Evolutionary conservation across 495 filamentous ascomycete species (phyloP), one percentile per base, ranked within the genome.

Genomic region (Penicilliopsis zonata): DNA sequence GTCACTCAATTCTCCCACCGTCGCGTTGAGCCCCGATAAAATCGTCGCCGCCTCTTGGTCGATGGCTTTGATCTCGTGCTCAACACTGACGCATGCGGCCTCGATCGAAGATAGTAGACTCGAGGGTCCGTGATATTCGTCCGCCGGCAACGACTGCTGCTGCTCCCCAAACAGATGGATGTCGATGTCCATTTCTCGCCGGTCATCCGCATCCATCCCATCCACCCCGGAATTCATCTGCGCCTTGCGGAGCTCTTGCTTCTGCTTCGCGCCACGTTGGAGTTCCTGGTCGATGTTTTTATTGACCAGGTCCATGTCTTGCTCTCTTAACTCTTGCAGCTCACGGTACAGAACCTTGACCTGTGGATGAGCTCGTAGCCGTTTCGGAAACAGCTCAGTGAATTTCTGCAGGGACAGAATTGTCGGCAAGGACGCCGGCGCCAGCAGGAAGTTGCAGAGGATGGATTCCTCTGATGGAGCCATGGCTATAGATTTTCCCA

Each of bases 331-430:
- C 28, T 74, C 66, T 42, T 87, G 78, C 9, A 92, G 61, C 52
- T 88, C 81, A 8, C 78, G 71, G 44, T 90, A 94, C n/a, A 94
- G 60, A 3, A 65, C 61, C 35, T 70, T 70, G 36, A 92, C 70
- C 37, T 82, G 77, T 0, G 83, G 77, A 25, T 82, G 80, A 20
- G 67, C 61, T 33, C 76, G 80, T 35, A 79, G 63, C 3, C 72
- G 55, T 27, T 65, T 71, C 2, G 86, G 85, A 40, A 94, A 90
- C 22, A 90, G 61, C 17, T 76, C 67, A 18, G 71, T 74, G 59
- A 92, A 92, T 40, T 83, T 70, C 31, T 75, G 62, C 17, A 88
- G 58, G 9, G 83, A 74, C 42, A 88, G 67, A 34, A 85, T 61
- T 22, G 76, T 70, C 5, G 79, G 78, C 31, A 90, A 57, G 17